phyloP scores from a whole-genome alignment of 495 filamentous ascomycete genomes.

The Chaetomium fimeti region DNA sequence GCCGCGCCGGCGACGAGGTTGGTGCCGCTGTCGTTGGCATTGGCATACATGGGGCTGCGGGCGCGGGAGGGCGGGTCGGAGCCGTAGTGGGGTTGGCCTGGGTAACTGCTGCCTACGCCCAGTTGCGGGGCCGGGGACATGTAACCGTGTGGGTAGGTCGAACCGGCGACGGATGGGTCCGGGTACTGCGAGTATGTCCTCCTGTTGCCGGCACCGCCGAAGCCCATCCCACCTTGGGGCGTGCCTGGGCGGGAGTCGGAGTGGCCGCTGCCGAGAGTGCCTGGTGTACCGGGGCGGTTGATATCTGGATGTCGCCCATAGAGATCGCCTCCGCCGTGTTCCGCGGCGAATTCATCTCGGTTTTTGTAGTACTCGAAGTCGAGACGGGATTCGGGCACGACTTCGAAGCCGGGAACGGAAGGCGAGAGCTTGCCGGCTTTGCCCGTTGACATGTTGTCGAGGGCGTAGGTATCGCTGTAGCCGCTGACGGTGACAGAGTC shows the following conservation, averaged over 20 bases:
- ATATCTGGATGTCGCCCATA: constrained; percentile 68
- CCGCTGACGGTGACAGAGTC: constrained; percentile 60
- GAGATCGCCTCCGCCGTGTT: constrained; percentile 75
- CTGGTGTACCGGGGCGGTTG: constrained; percentile 65
- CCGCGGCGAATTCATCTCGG: constrained; percentile 80
- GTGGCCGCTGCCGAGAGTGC: constrained; percentile 46
- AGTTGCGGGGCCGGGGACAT: constrained; percentile 18
- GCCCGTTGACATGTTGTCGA: constrained; percentile 77
- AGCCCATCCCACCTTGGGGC: constrained; percentile 42
- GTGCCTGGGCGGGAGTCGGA: constrained; percentile 43
- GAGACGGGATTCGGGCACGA: constrained; percentile 84
- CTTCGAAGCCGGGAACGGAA: constrained; percentile 67
- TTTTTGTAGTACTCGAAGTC: constrained; percentile 93
- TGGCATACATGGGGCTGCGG: constrained; percentile 42
- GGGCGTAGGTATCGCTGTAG: constrained; percentile 66
- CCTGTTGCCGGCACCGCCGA: constrained; percentile 19
- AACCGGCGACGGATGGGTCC: constrained; percentile 19
- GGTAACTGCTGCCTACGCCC: constrained; percentile 18
- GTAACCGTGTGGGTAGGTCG: constrained; percentile 27
- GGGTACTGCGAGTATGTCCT: constrained; percentile 16
- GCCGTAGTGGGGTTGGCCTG: constrained; percentile 16
- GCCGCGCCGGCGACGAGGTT: constrained; percentile 46
- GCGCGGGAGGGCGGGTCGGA: constrained; percentile 28
- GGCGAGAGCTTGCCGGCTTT: constrained; percentile 65
- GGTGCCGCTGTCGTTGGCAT: constrained; percentile 46